A percentile compares a stretch with the other conserved stretches of the same genome.
phyloP scores from a whole-genome alignment of 129 eudicot genomes.

The Pseudognaphalium luteoalbum region DNA sequence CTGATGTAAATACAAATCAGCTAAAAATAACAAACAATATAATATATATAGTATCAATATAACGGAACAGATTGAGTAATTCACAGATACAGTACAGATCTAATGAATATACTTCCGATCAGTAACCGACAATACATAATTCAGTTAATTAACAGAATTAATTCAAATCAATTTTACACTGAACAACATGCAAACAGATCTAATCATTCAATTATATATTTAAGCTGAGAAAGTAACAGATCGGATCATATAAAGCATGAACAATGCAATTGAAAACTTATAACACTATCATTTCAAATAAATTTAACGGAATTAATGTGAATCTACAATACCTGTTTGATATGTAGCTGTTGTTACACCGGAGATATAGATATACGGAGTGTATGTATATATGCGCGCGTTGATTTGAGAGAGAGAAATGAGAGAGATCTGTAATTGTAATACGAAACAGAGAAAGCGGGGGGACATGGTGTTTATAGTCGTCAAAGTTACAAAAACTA shows the following conservation, averaged over 20 bases:
- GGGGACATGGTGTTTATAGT: constrained; percentile 41
- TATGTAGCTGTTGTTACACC: constrained; percentile 5
- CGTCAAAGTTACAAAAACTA: background rate
- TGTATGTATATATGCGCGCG: constrained; percentile 13
- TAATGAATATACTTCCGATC: constrained; percentile 1
- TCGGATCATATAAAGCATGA: background rate
- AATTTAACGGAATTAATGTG: constrained; percentile 1
- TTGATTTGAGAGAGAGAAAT: constrained; percentile 25
- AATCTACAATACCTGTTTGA: constrained; percentile 29
- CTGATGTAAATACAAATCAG: background rate
- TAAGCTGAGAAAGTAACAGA: constrained; percentile 9
- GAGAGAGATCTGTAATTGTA: constrained; percentile 32
- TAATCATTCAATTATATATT: background rate
- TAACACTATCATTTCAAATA: background rate
- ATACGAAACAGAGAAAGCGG: constrained; percentile 37
- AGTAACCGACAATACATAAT: constrained; percentile 6
- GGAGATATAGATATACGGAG: background rate
- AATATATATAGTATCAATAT: no score
- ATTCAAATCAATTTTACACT: background rate
- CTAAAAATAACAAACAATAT: background rate
- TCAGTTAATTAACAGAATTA: background rate
- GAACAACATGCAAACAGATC: constrained; percentile 31
- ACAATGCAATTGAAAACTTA: constrained; percentile 16
- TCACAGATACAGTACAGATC: constrained; percentile 26
- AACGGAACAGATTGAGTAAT: background rate